Conservation (phyloP, 2,329 filamentous ascomycete species). For the Apiospora rasikravindrae region DNA sequence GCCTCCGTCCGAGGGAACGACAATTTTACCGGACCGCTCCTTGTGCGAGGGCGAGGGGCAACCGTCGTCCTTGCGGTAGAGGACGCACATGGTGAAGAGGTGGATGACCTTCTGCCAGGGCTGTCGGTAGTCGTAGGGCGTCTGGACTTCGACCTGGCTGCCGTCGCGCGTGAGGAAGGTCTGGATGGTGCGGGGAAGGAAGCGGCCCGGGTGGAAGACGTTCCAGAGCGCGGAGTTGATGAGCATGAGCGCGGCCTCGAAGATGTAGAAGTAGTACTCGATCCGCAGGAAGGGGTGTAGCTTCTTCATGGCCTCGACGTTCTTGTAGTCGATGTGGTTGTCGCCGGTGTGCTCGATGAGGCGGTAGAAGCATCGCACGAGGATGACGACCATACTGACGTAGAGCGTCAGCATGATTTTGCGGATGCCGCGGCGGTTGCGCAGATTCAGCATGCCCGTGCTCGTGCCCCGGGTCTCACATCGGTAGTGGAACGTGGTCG, state of each 20-base stretch:
- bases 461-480: neutral
- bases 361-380: constrained; percentile 55
- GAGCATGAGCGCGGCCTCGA: constrained; percentile 51
- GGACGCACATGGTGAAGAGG: constrained; percentile 24
- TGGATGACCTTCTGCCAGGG: constrained; percentile 19
- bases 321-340: constrained; percentile 40
- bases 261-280: constrained; percentile 53
- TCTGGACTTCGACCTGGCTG: constrained; percentile 30
- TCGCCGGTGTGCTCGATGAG: constrained; percentile 51
- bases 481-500: constrained; percentile 50
- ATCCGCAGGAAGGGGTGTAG: constrained; percentile 46
- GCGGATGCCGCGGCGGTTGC: constrained; percentile 27
- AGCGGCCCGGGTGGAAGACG: constrained; percentile 47
- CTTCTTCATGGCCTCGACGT: constrained; percentile 34
- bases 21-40: neutral
- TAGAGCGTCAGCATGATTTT: constrained; percentile 47
- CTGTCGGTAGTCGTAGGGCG: constrained; percentile 15
- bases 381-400: constrained; percentile 48
- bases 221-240: constrained; percentile 51
- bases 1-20: neutral
- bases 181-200: constrained; percentile 43
- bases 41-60: neutral
- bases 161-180: constrained; percentile 49
- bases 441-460: constrained; percentile 29
- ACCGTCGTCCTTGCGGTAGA: constrained; percentile 20